These are phyloP conservation scores for Blastomyces percursus DNA, from an alignment of 2,329 filamentous ascomycete species.

Conservation along the genomic window DNA sequence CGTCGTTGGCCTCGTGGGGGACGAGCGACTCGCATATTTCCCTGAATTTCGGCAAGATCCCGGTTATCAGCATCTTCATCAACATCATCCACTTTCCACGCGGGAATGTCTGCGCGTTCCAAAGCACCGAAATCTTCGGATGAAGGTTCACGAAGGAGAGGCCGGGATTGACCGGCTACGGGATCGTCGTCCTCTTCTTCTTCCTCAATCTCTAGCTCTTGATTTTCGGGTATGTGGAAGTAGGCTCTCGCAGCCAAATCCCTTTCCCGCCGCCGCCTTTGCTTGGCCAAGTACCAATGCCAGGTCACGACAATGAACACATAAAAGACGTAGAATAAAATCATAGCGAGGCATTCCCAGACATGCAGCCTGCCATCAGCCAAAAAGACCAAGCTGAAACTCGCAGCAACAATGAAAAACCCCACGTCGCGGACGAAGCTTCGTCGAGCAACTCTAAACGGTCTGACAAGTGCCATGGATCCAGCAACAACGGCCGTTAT, in stretches of 20 bases:
- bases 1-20: constrained; percentile 55
- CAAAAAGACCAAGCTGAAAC: constrained; percentile 78
- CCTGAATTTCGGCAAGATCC: constrained; percentile 69
- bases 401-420: constrained; percentile 81
- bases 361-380: constrained; percentile 71
- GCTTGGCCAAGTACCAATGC: constrained; percentile 72
- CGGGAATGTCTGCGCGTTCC: constrained; percentile 41
- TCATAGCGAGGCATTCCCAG: constrained; percentile 88
- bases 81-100: constrained; percentile 44
- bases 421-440: constrained; percentile 85
- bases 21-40: constrained; percentile 81
- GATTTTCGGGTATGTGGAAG: constrained; percentile 51
- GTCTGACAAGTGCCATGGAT: constrained; percentile 92
- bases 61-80: constrained; percentile 46
- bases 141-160: constrained; percentile 38
- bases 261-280: constrained; percentile 50
- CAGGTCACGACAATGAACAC: constrained; percentile 77
- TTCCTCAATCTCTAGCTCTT: constrained; percentile 48
- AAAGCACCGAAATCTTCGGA: constrained; percentile 53
- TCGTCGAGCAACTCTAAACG: constrained; percentile 80
- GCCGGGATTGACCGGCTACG: constrained; percentile 29
- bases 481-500: constrained; percentile 94
- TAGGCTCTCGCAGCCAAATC: constrained; percentile 65
- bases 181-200: constrained; percentile 46
- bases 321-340: constrained; percentile 82